Conservation (phyloP, 2,329 filamentous ascomycete genomes). For the Orbilia oligospora region DNA sequence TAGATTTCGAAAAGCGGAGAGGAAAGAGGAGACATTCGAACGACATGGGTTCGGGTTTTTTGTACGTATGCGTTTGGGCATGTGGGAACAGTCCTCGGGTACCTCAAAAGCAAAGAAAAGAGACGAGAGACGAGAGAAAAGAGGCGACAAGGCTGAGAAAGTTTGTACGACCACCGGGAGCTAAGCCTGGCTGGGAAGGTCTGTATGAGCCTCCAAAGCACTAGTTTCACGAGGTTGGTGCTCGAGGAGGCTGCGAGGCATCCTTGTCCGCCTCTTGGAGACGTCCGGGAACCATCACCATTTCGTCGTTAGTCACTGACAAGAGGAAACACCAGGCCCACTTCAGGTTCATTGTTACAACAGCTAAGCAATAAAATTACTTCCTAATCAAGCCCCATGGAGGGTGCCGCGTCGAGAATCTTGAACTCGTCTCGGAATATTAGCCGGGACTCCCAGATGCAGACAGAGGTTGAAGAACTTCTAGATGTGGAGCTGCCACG, state of each 20-base stretch:
- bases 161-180: slow-evolving; percentile 9
- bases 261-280: not conserved
- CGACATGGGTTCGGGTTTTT: not conserved
- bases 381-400: not conserved
- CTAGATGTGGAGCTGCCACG: not conserved
- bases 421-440: slow-evolving; percentile 1
- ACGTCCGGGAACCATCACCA: not conserved
- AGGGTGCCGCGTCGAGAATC: not conserved
- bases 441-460: not conserved
- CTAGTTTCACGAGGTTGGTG: not conserved
- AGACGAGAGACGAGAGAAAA: slow-evolving; percentile 13
- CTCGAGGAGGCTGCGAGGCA: slow-evolving; percentile 12
- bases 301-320: not conserved
- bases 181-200: not conserved
- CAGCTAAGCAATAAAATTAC: not conserved
- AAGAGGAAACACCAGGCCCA: not conserved
- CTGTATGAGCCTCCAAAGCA: not conserved
- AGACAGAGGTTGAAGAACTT: not conserved
- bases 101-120: slow-evolving; percentile 18
- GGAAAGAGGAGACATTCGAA: slow-evolving; percentile 14
- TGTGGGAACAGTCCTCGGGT: not conserved
- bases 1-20: not conserved
- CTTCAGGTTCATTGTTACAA: not conserved
- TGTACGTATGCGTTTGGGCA: not conserved
- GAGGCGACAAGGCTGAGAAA: slow-evolving; percentile 19